Conservation (phyloP, 2,329 filamentous ascomycete species). For the Xylogone sp. region DNA sequence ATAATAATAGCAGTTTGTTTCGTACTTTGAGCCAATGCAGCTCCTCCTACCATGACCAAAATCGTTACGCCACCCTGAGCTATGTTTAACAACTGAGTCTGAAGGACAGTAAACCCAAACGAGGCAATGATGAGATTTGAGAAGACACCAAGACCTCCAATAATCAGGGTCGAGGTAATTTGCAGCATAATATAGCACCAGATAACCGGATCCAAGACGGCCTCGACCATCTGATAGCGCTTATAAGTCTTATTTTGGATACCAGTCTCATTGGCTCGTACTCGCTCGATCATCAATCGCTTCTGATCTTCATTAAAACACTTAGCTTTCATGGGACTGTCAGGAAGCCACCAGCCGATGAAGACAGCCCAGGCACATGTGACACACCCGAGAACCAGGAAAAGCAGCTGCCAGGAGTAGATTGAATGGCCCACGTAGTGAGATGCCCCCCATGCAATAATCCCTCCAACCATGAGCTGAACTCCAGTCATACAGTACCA, state of each 20-base stretch:
- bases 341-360: conserved; percentile 29
- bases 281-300: conserved; percentile 31
- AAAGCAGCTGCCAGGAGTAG: conserved; percentile 38
- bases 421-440: conserved; percentile 27
- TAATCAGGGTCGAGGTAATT: conserved; percentile 23
- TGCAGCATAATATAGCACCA: conserved; percentile 20
- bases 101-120: conserved; percentile 24
- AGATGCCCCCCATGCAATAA: conserved; percentile 34
- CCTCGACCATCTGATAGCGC: conserved; percentile 32
- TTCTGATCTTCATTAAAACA: conserved; percentile 16
- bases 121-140: conserved; percentile 28
- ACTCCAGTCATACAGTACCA: conserved; percentile 34
- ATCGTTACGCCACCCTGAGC: conserved; percentile 24
- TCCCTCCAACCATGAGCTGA: conserved; percentile 34
- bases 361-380: conserved; percentile 32
- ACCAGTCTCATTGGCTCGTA: conserved; percentile 26
- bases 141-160: conserved; percentile 33
- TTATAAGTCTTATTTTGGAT: conserved; percentile 33
- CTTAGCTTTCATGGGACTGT: conserved; percentile 17
- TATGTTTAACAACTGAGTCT: conserved; percentile 28
- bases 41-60: conserved; percentile 21
- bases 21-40: conserved; percentile 15
- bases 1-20: conserved; percentile 20
- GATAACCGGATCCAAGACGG: conserved; percentile 27
- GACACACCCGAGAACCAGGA: conserved; percentile 36